Conservation (phyloP, 306 rosid genomes). For the Gastrolobium bilobum region DNA sequence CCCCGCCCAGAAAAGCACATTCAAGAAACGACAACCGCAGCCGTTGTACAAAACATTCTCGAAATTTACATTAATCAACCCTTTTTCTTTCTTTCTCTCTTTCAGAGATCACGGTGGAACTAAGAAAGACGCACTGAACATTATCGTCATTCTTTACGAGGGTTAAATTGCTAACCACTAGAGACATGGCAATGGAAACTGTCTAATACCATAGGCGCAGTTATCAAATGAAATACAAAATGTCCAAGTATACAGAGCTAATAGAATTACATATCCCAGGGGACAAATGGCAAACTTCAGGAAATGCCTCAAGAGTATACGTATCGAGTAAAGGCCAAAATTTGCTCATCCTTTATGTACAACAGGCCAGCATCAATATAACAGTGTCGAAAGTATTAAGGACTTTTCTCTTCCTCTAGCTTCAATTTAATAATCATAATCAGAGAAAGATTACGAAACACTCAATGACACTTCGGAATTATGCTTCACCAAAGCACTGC, state of each 20-base stretch:
- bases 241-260: slow-evolving; percentile 54
- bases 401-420: slow-evolving; percentile 62
- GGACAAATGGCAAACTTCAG: slow-evolving; percentile 47
- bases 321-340: slow-evolving; percentile 60
- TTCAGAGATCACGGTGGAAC: slow-evolving; percentile 6
- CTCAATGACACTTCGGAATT: slow-evolving; percentile 47
- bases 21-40: not conserved
- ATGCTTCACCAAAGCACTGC: slow-evolving; percentile 52
- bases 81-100: not conserved
- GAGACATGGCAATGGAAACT: not conserved
- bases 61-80: too few species aligned
- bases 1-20: too few species aligned
- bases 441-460: slow-evolving; percentile 59
- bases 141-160: not conserved
- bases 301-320: slow-evolving; percentile 63
- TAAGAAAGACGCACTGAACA: not conserved
- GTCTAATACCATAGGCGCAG: slow-evolving; percentile 40
- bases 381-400: slow-evolving; percentile 57
- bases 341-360: slow-evolving; percentile 77
- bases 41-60: not conserved
- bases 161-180: not conserved
- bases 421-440: slow-evolving; percentile 60
- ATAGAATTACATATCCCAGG: slow-evolving; percentile 62
- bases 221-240: slow-evolving; percentile 53
- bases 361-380: slow-evolving; percentile 69